Percentiles rank a stretch among this genome's conserved stretches.
phyloP scores from a whole-genome alignment of 2,329 filamentous ascomycete species.

The Aspergillus sp. region DNA sequence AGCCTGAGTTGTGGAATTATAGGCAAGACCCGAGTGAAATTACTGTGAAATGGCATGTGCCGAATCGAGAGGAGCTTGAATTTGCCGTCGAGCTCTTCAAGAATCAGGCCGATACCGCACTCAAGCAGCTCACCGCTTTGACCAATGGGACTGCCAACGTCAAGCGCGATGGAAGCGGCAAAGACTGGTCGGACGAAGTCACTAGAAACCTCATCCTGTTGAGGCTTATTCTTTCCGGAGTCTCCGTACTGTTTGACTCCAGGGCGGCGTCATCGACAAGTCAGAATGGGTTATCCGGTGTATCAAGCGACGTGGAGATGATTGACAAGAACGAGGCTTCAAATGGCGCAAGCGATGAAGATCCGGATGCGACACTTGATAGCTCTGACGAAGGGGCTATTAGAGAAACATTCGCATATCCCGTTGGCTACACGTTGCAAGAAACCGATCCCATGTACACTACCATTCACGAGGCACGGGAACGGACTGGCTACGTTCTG shows the following conservation, averaged over 20 bases:
- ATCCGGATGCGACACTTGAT: slow-evolving; percentile 45
- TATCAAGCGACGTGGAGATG: slow-evolving; percentile 37
- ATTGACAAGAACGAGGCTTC: slow-evolving; percentile 31
- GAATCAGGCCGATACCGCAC: slow-evolving; percentile 67
- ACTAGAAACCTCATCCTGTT: slow-evolving; percentile 81
- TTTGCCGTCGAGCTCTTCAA: slow-evolving; percentile 88
- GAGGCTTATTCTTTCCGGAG: slow-evolving; percentile 78
- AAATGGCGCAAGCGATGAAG: slow-evolving; percentile 18
- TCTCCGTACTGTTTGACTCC: slow-evolving; percentile 82
- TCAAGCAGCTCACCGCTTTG: slow-evolving; percentile 65
- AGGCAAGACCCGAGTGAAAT: slow-evolving; percentile 64
- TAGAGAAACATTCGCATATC: slow-evolving; percentile 78
- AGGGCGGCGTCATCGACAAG: slow-evolving; percentile 54
- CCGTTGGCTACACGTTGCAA: slow-evolving; percentile 73
- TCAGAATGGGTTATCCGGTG: slow-evolving; percentile 32
- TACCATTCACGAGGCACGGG: slow-evolving; percentile 69
- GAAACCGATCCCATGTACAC: slow-evolving; percentile 57
- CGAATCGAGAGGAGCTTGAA: slow-evolving; percentile 66
- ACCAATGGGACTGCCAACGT: slow-evolving; percentile 73
- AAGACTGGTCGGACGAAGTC: slow-evolving; percentile 97
- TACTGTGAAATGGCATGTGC: slow-evolving; percentile 84
- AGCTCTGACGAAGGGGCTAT: slow-evolving; percentile 53
- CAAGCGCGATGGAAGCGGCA: slow-evolving; percentile 87
- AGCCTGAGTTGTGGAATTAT: slow-evolving; percentile 75
- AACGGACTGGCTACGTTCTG: slow-evolving; percentile 68